Percentiles rank a stretch among this genome's conserved stretches.
phyloP scores from a whole-genome alignment of 352 stramenopile species.

The Pythium oligandrum region DNA sequence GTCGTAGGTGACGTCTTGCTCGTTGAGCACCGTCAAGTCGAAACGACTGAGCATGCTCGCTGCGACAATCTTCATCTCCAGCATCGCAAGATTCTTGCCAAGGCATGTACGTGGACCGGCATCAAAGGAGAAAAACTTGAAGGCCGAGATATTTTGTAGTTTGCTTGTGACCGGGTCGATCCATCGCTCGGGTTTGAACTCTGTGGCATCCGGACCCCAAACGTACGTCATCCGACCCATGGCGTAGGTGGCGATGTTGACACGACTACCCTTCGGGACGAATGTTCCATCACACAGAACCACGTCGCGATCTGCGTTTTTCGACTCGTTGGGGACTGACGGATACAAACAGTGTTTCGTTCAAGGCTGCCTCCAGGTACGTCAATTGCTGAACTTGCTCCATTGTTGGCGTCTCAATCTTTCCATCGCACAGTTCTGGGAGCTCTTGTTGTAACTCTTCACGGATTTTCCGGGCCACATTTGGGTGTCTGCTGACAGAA shows the following conservation, averaged over 20 bases:
- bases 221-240: conserved; percentile 28
- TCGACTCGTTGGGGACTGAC: conserved; percentile 29
- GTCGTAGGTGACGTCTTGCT: neutral
- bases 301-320: conserved; percentile 17
- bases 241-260: conserved; percentile 31
- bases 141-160: conserved; percentile 26
- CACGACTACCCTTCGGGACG: conserved; percentile 27
- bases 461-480: conserved; percentile 39
- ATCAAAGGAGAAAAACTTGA: conserved; percentile 46
- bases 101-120: conserved; percentile 40
- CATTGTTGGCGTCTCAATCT: conserved; percentile 26
- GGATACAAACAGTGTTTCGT: conserved; percentile 37
- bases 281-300: conserved; percentile 27
- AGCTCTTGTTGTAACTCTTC: conserved; percentile 33
- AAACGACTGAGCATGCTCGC: conserved; percentile 31
- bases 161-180: conserved; percentile 20
- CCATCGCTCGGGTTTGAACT: conserved; percentile 41
- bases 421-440: conserved; percentile 2
- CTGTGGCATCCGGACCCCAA: conserved; percentile 32
- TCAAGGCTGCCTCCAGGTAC: conserved; percentile 42
- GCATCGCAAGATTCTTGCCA: conserved; percentile 33
- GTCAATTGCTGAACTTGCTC: conserved; percentile 35
- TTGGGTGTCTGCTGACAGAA: conserved; percentile 39
- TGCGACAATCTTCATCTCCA: conserved; percentile 49
- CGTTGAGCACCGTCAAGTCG: conserved; percentile 12